Conservation (phyloP, 192 early-diverging fungal genomes). For the Rhizoclosmatium sp. region DNA sequence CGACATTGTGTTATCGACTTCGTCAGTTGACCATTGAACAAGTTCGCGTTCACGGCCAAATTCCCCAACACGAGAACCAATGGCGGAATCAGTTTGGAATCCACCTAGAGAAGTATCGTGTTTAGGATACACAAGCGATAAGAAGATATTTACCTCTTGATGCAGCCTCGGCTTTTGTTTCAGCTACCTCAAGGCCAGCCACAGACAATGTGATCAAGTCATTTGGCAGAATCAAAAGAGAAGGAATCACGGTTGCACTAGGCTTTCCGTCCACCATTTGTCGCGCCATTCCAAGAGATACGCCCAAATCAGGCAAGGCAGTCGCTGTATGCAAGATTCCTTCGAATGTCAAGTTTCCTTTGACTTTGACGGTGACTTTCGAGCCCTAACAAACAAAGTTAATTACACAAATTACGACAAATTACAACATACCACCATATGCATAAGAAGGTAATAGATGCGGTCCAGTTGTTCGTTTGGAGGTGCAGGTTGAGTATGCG, state of each 20-base stretch:
- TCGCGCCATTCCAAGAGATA: conserved; percentile 70
- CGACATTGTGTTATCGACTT: conserved; percentile 55
- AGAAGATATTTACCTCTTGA: background rate
- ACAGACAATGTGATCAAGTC: conserved; percentile 66
- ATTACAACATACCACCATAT: conserved; percentile 68
- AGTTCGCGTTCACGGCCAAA: conserved; percentile 79
- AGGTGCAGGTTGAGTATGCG: background rate
- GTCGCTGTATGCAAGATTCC: conserved; percentile 74
- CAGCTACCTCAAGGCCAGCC: conserved; percentile 9
- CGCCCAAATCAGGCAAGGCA: conserved; percentile 68
- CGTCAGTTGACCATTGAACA: conserved; percentile 81
- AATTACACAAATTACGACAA: background rate
- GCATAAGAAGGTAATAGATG: conserved; percentile 69
- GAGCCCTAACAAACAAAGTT: conserved; percentile 60
- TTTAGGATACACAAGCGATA: background rate
- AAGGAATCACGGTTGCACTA: conserved; percentile 46
- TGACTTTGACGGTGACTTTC: conserved; percentile 65
- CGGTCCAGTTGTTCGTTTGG: conserved; percentile 60
- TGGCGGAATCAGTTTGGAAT: conserved; percentile 92
- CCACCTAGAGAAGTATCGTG: conserved; percentile 33
- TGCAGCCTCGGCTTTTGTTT: background rate
- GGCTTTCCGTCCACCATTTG: conserved; percentile 44
- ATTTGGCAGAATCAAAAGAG: conserved; percentile 69
- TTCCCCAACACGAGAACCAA: conserved; percentile 70
- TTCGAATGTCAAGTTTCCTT: conserved; percentile 67